These are phyloP conservation scores for Chloranthus sessilifolius DNA, from an alignment of 164 flowering plant genomes.

Conservation along the genomic window DNA sequence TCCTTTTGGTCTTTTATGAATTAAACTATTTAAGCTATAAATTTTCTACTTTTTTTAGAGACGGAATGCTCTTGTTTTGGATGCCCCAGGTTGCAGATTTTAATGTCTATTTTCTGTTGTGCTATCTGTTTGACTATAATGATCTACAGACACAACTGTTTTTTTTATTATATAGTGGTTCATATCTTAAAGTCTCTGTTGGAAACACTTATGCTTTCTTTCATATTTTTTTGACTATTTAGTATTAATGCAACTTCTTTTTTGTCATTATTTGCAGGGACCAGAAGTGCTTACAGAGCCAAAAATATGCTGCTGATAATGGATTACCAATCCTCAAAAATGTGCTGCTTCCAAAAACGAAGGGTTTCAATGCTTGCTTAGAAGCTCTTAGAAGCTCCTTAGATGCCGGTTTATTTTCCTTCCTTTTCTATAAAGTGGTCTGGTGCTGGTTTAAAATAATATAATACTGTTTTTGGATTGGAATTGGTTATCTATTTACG, in stretches of 20 bases:
- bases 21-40: too few species aligned
- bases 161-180: neutral
- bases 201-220: neutral
- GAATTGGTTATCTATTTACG: too few species aligned
- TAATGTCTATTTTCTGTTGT: too few species aligned
- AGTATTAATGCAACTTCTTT: neutral
- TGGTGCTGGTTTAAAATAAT: too few species aligned
- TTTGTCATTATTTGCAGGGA: conserved; percentile 38
- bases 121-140: too few species aligned
- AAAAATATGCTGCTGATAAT: conserved; percentile 66
- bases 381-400: conserved; percentile 50
- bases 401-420: conserved; percentile 64
- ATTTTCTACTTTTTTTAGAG: too few species aligned
- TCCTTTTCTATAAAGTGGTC: conserved; percentile 10
- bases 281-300: conserved; percentile 67
- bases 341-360: conserved; percentile 82
- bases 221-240: neutral
- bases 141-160: too few species aligned
- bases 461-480: neutral
- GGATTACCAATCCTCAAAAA: conserved; percentile 66
- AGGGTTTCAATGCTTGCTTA: conserved; percentile 72
- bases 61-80: too few species aligned
- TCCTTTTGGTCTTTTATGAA: too few species aligned
- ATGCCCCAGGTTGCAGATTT: too few species aligned
- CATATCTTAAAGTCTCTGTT: neutral